Conservation (phyloP, 257 asterid genomes). For the Plantago ovata region DNA sequence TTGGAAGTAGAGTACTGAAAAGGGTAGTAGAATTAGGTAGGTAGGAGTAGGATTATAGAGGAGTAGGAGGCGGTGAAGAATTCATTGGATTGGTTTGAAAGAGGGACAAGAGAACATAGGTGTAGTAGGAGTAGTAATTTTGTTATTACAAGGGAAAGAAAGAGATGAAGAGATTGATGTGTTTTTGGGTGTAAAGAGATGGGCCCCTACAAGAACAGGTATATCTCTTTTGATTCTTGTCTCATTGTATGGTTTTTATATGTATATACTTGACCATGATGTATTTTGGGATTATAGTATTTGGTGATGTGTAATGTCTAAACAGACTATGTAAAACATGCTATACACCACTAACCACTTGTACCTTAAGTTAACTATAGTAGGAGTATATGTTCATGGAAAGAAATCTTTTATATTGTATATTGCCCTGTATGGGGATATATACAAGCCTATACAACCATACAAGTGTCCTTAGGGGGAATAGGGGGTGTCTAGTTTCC, state of each 20-base stretch:
- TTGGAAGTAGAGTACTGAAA: conserved; percentile 23
- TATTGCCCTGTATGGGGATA: no score
- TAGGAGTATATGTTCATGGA: no score
- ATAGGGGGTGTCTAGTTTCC: no score
- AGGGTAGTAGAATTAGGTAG: conserved; percentile 18
- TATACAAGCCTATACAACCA: no score
- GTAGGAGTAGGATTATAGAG: conserved; percentile 9
- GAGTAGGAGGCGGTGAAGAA: conserved; percentile 17
- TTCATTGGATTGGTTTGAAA: background rate
- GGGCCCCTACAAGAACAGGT: conserved; percentile 15
- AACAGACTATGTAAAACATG: background rate
- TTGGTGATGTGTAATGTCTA: background rate
- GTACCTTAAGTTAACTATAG: background rate
- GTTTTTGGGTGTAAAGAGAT: conserved; percentile 22
- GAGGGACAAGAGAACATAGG: background rate
- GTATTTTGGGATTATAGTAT: background rate
- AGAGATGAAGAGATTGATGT: conserved; percentile 17
- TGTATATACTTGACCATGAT: no score
- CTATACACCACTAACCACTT: background rate
- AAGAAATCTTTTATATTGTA: no score
- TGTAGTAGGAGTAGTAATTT: no score
- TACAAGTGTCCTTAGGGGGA: no score
- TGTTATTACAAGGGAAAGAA: background rate
- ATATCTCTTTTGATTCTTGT: conserved; percentile 18
- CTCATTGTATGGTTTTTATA: background rate